A percentile compares a stretch with the other conserved stretches of the same genome.
Evolutionary conservation across 2,329 filamentous ascomycete genomes (phyloP).

Genomic region (Curvularia eragrostidis): DNA sequence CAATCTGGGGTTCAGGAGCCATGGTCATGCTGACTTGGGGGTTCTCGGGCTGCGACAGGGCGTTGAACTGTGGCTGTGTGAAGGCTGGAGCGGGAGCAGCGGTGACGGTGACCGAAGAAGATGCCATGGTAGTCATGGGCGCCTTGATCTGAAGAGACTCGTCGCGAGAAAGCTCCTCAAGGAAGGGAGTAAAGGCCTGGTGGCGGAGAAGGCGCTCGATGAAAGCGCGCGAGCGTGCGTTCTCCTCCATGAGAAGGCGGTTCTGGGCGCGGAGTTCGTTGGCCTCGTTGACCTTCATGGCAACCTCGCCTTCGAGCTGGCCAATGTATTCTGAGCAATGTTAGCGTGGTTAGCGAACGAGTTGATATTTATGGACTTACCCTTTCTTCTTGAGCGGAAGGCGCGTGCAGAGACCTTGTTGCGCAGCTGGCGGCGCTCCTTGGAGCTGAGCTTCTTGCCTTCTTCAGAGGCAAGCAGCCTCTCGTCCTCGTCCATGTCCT

Average conservation of each 20-base stretch:
- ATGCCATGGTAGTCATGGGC: slow-evolving; percentile 37
- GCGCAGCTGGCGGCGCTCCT: slow-evolving; percentile 93
- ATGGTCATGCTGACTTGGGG: slow-evolving; percentile 76
- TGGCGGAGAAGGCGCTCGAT: slow-evolving; percentile 71
- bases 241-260: slow-evolving; percentile 81
- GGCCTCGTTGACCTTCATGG: slow-evolving; percentile 81
- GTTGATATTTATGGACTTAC: slow-evolving; percentile 63
- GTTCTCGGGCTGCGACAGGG: slow-evolving; percentile 60
- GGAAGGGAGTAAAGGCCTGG: slow-evolving; percentile 57
- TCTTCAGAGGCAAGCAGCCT: slow-evolving; percentile 92
- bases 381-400: slow-evolving; percentile 97
- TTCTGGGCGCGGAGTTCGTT: slow-evolving; percentile 83
- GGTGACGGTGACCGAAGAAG: slow-evolving; percentile 38
- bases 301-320: slow-evolving; percentile 90
- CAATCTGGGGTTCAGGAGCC: slow-evolving; percentile 79
- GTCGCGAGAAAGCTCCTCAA: slow-evolving; percentile 52
- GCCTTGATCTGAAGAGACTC: slow-evolving; percentile 44
- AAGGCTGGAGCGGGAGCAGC: slow-evolving; percentile 58
- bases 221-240: slow-evolving; percentile 84
- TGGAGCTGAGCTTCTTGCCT: slow-evolving; percentile 98
- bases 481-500: slow-evolving; percentile 99
- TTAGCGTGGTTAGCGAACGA: slow-evolving; percentile 56
- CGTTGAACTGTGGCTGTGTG: slow-evolving; percentile 59
- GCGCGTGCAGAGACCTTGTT: slow-evolving; percentile 99
- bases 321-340: slow-evolving; percentile 82